These are phyloP conservation scores for Monilinia aucupariae DNA, from an alignment of 2,329 filamentous ascomycete species.

Conservation along the genomic window DNA sequence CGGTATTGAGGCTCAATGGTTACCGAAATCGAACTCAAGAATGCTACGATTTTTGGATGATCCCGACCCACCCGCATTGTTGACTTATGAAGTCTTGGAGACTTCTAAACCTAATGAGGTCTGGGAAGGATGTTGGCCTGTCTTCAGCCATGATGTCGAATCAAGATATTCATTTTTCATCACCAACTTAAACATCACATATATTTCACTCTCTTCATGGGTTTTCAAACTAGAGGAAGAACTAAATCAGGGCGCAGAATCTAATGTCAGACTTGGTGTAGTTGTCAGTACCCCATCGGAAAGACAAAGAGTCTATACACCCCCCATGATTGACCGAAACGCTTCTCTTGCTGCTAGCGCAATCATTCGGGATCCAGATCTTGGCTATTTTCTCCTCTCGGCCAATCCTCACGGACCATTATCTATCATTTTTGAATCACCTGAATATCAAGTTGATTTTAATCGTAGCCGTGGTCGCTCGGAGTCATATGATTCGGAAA, in stretches of 20 bases:
- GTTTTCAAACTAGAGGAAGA: constrained; percentile 59
- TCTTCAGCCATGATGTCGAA: constrained; percentile 55
- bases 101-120: constrained; percentile 52
- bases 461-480: constrained; percentile 40
- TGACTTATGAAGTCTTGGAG: constrained; percentile 59
- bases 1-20: constrained; percentile 61
- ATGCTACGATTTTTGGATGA: constrained; percentile 38
- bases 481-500: constrained; percentile 40
- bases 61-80: constrained; percentile 43
- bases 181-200: constrained; percentile 55
- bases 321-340: constrained; percentile 41
- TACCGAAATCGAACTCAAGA: constrained; percentile 50
- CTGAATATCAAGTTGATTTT: constrained; percentile 48
- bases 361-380: constrained; percentile 54
- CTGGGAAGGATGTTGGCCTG: constrained; percentile 54
- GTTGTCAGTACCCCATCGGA: not conserved
- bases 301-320: constrained; percentile 53
- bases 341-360: constrained; percentile 50
- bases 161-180: constrained; percentile 60
- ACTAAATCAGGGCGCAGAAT: constrained; percentile 46
- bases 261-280: constrained; percentile 36
- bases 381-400: constrained; percentile 59
- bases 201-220: constrained; percentile 56
- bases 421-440: constrained; percentile 53
- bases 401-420: constrained; percentile 54